Evolutionary conservation across 2,329 filamentous ascomycete species (phyloP).

Genomic region (Exophiala dermatitidis): DNA sequence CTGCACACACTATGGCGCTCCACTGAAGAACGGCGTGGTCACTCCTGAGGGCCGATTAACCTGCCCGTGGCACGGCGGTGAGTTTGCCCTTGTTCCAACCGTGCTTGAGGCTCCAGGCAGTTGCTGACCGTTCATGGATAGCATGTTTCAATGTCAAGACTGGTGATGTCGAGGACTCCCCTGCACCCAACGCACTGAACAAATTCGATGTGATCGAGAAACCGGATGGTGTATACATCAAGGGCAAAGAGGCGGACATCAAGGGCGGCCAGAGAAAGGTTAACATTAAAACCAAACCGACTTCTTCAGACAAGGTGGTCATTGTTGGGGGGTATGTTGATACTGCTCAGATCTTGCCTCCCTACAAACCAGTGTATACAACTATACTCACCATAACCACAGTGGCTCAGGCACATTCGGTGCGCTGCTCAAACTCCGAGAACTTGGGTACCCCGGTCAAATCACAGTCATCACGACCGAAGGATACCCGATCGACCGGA

Average conservation of each 20-base stretch:
- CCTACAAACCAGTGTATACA: background rate
- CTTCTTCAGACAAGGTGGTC: conserved; percentile 61
- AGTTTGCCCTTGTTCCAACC: conserved; percentile 26
- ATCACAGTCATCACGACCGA: conserved; percentile 82
- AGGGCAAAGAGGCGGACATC: conserved; percentile 69
- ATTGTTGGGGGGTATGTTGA: conserved; percentile 63
- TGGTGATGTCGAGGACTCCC: conserved; percentile 91
- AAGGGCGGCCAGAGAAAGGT: conserved; percentile 68
- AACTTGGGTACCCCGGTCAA: conserved; percentile 68
- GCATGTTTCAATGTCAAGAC: conserved; percentile 88
- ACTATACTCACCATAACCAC: conserved; percentile 11
- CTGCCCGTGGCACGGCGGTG: conserved; percentile 95
- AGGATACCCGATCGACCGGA: conserved; percentile 82
- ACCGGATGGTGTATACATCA: conserved; percentile 76
- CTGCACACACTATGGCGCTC: conserved; percentile 88
- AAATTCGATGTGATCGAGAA: conserved; percentile 75
- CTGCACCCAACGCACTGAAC: conserved; percentile 76
- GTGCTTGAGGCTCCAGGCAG: background rate
- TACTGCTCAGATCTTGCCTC: background rate
- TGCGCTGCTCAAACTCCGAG: conserved; percentile 72
- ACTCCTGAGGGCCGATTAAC: conserved; percentile 75
- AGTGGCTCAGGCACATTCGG: conserved; percentile 78
- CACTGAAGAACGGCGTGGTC: conserved; percentile 76
- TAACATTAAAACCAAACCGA: conserved; percentile 61
- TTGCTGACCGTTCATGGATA: conserved; percentile 32